Conservation (phyloP, 148 eudicot species). For the Rhododendron kiyosumense region DNA sequence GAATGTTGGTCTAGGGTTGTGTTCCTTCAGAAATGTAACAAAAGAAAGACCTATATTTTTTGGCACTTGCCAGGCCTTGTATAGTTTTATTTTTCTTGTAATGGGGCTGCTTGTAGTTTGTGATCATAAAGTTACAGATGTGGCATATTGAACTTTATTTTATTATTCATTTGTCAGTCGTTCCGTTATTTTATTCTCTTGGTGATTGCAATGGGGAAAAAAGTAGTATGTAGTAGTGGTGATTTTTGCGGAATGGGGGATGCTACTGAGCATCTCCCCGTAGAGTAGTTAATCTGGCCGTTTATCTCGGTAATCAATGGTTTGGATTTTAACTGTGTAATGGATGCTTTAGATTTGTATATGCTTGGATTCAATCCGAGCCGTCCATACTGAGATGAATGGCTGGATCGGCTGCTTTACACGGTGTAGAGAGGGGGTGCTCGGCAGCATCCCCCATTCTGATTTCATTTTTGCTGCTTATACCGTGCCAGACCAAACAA, state of each 20-base stretch:
- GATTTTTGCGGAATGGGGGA: too few relatives aligned
- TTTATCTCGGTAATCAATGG: too few relatives aligned
- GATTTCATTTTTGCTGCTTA: not conserved
- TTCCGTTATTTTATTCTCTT: not conserved
- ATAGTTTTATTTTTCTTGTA: not conserved
- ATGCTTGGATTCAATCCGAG: too few relatives aligned
- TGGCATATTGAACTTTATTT: not conserved
- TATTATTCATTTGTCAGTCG: not conserved
- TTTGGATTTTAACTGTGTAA: too few relatives aligned
- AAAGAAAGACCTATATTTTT: not conserved
- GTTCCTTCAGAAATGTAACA: not conserved
- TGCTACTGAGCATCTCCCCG: too few relatives aligned
- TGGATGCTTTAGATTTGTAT: too few relatives aligned
- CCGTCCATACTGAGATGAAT: too few relatives aligned
- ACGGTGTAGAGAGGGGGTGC: too few relatives aligned
- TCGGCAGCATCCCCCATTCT: too few relatives aligned
- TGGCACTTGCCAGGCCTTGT: not conserved
- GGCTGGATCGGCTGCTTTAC: too few relatives aligned
- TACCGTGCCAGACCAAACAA: not conserved
- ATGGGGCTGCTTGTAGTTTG: not conserved
- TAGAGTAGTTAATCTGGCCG: too few relatives aligned
- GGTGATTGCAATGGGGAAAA: not conserved
- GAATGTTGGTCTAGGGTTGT: not conserved
- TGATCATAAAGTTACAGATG: not conserved
- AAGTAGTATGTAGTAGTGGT: not conserved